Conservation (phyloP, 208 protist species). For the Acanthamoeba triangularis region DNA sequence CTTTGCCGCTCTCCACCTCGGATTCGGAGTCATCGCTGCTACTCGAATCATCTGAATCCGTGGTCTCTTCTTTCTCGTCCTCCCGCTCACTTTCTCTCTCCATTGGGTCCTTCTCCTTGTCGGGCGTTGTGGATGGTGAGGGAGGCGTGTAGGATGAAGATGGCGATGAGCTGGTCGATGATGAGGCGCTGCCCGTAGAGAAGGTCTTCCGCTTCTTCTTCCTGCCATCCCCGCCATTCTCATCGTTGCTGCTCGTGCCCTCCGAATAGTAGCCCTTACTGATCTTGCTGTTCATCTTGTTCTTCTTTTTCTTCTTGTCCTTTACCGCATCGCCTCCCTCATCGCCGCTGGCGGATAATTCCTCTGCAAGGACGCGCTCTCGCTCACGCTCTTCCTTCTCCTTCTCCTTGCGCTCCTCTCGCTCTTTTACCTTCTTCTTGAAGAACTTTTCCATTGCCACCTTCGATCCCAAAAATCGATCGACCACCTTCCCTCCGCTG, state of each 20-base stretch:
- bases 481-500: background rate
- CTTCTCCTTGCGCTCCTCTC: slow-evolving; percentile 11
- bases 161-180: background rate
- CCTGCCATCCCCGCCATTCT: background rate
- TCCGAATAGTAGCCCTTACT: background rate
- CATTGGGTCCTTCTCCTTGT: background rate
- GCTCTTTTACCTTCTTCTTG: slow-evolving; percentile 46
- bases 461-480: background rate
- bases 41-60: slow-evolving; percentile 17
- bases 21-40: slow-evolving; percentile 16
- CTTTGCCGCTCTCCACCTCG: background rate
- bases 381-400: background rate
- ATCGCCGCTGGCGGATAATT: background rate
- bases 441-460: slow-evolving; percentile 14
- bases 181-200: background rate
- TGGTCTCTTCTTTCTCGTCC: background rate
- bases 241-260: background rate
- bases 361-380: background rate
- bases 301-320: background rate
- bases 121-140: background rate
- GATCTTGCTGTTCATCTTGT: background rate
- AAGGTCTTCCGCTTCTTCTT: background rate
- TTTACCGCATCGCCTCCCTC: background rate
- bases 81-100: background rate
- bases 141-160: background rate